A percentile compares a stretch with the other conserved stretches of the same genome.
phyloP scores from a whole-genome alignment of 2,329 filamentous ascomycete species.

The Colletotrichum musicola region DNA sequence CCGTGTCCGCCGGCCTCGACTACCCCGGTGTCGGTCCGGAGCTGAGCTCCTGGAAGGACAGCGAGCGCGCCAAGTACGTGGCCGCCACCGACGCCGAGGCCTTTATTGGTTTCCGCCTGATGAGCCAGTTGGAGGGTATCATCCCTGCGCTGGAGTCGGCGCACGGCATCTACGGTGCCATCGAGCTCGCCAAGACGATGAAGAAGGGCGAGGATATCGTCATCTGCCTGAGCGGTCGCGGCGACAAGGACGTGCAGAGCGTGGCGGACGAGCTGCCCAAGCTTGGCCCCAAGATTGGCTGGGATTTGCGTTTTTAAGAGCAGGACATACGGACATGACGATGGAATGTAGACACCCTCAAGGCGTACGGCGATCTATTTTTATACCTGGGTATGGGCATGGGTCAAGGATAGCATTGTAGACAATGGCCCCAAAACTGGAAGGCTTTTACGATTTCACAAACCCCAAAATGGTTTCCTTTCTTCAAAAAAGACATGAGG shows the following conservation, averaged over 20 bases:
- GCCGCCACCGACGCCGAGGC: constrained; percentile 93
- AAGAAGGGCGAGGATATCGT: constrained; percentile 89
- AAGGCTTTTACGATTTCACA: background rate
- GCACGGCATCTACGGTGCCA: constrained; percentile 89
- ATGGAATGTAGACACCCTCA: constrained; percentile 11
- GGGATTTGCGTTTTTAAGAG: constrained; percentile 72
- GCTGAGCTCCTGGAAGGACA: constrained; percentile 93
- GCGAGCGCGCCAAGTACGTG: constrained; percentile 85
- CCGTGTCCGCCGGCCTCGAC: constrained; percentile 94
- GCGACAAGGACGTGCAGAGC: constrained; percentile 99
- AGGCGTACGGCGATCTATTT: constrained; percentile 8
- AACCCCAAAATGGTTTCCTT: background rate
- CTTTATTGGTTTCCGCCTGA: constrained; percentile 85
- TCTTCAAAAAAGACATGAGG: background rate
- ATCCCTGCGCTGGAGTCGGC: constrained; percentile 95
- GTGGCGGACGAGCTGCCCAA: constrained; percentile 94
- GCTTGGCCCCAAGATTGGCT: constrained; percentile 88
- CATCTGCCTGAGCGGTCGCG: constrained; percentile 91
- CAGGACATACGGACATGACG: background rate
- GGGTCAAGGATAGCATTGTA: constrained; percentile 24
- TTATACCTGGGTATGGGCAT: background rate
- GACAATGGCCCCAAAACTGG: background rate
- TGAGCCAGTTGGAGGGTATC: constrained; percentile 93
- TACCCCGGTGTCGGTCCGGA: constrained; percentile 98
- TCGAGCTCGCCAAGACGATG: constrained; percentile 95